These are phyloP conservation scores for Dichotomocladium elegans DNA, from an alignment of 371 early-diverging fungal genomes.

Conservation along the genomic window DNA sequence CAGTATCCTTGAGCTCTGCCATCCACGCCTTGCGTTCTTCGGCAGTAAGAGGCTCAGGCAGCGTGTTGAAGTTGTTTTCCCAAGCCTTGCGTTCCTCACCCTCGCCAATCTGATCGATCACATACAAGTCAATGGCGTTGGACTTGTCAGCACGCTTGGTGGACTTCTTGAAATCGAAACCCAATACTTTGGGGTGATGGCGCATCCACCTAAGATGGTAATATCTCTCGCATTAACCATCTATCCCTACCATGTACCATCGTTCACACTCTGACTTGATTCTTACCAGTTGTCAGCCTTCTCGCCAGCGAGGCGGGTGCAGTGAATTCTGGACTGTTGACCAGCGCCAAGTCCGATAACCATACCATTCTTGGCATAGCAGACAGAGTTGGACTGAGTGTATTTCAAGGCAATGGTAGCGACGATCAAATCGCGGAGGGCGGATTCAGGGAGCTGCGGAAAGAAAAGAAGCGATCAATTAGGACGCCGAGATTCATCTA, in stretches of 20 bases:
- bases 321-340: slow-evolving; percentile 97
- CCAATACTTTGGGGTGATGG: slow-evolving; percentile 89
- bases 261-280: not conserved
- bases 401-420: slow-evolving; percentile 97
- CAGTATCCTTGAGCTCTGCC: slow-evolving; percentile 67
- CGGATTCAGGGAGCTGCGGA: slow-evolving; percentile 59
- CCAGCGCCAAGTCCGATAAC: slow-evolving; percentile 98
- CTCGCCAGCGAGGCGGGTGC: slow-evolving; percentile 96
- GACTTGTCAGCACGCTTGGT: slow-evolving; percentile 94
- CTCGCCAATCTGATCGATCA: slow-evolving; percentile 81
- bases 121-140: slow-evolving; percentile 95
- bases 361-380: slow-evolving; percentile 97
- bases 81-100: slow-evolving; percentile 76
- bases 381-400: slow-evolving; percentile 97
- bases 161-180: slow-evolving; percentile 79
- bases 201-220: too few relatives aligned
- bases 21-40: slow-evolving; percentile 81
- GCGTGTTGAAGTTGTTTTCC: slow-evolving; percentile 73
- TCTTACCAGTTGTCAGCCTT: slow-evolving; percentile 99
- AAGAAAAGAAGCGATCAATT: not conserved
- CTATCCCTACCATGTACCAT: too few relatives aligned
- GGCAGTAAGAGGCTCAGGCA: slow-evolving; percentile 78
- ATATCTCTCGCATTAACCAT: too few relatives aligned
- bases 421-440: slow-evolving; percentile 85
- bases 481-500: not conserved